phyloP scores from a whole-genome alignment of 2,329 filamentous ascomycete species.

The Hypocreales sp. region DNA sequence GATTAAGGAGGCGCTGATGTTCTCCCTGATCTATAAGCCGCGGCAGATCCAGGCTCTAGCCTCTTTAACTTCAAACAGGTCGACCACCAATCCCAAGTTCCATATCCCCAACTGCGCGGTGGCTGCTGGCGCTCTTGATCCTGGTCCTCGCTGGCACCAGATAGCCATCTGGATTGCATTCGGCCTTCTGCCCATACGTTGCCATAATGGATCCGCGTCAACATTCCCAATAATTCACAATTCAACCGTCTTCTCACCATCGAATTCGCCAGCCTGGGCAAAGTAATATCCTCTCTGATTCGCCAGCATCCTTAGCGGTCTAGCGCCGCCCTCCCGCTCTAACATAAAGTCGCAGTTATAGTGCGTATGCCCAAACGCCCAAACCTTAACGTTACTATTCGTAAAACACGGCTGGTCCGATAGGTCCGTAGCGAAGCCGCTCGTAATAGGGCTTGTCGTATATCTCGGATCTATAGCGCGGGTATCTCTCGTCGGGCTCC shows the following conservation, averaged over 20 bases:
- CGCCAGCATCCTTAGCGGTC: not conserved
- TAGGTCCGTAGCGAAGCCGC: slow-evolving; percentile 25
- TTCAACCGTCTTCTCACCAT: not conserved
- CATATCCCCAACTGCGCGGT: too few species aligned
- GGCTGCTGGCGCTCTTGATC: too few species aligned
- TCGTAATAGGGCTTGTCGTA: slow-evolving; percentile 12
- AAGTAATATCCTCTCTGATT: not conserved
- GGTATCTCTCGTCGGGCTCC: slow-evolving; percentile 20
- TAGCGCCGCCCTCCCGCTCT: not conserved
- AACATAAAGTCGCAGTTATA: slow-evolving; percentile 25
- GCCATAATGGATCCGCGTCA: too few species aligned
- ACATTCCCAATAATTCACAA: too few species aligned
- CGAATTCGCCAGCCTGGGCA: not conserved
- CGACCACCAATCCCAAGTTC: too few species aligned
- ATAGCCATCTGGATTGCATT: too few species aligned
- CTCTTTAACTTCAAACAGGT: too few species aligned
- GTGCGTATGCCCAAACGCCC: slow-evolving; percentile 35
- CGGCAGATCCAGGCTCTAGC: too few species aligned
- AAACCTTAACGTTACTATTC: slow-evolving; percentile 19
- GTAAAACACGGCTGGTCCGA: slow-evolving; percentile 17
- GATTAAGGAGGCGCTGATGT: too few species aligned
- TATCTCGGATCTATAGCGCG: slow-evolving; percentile 18
- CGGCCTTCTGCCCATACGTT: too few species aligned
- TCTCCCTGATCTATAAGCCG: too few species aligned
- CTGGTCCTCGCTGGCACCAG: too few species aligned